Base-by-base conservation (phyloP, 148 eudicot species). In the Silene conica region DNA sequence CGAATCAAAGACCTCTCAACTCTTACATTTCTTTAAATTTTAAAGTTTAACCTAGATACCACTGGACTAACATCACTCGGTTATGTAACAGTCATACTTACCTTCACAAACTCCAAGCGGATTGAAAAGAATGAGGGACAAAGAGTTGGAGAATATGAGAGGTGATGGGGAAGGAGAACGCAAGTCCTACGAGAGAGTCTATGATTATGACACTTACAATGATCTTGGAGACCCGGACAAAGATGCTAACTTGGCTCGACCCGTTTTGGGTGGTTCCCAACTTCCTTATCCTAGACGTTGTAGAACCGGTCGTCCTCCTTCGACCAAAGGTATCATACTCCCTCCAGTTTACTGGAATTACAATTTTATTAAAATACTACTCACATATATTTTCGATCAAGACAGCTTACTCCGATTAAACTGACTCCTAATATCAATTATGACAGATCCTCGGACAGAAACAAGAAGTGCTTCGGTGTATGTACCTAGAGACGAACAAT, bases 251-350 rank as follows among this genome's bases (percentile, higher is more conserved):
- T 38, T 80, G 60, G 77, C 76, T 1, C 77, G 98, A n/a, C 98
- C 98, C 0, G 87, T 84, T 8, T 87, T 88, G 18, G 92, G 97
- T 23, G 92, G 89, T 28, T 56, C 82, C 13, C 74, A 81, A 0
- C 76, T 73, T 76, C 96, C 96, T 13, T 89, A 92, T 60, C 97
- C 97, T 3, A 73, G 97, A 45, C 92, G 97, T 57, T 87, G 92
- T 75, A 82, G 89, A 66, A 92, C 96, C 0, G 92, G 92, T 19
- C 88, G 96, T 19, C 82, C 83, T 1, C 88, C 77, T 19, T 56
- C 80, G 34, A 31, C 34, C 34, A 31, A 31, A 31, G 34, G 34
- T 31, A 31, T 5, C 4, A 31, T 31, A 31, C 5, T 31, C 4
- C 34, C 3, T 31, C 5, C 34, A n/a, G n/a, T n/a, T n/a, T n/a